Conservation (phyloP, 2,329 filamentous ascomycete genomes). For the Tolypocladium endophyticum region DNA sequence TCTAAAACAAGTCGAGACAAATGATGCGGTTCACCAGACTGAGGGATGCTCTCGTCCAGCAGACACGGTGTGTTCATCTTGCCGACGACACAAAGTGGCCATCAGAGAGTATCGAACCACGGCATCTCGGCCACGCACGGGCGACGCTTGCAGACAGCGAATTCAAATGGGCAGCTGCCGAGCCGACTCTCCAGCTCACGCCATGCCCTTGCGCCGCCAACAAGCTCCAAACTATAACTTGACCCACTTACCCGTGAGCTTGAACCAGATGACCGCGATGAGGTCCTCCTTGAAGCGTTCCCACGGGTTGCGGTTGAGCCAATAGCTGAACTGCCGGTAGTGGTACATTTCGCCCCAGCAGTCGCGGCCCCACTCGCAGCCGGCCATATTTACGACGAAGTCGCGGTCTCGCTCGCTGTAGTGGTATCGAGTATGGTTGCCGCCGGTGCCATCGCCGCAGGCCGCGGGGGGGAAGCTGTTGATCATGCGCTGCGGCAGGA, state of each 20-base stretch:
- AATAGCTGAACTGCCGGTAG: constrained; percentile 84
- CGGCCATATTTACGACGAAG: constrained; percentile 97
- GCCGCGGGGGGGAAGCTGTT: constrained; percentile 91
- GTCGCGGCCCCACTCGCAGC: constrained; percentile 92
- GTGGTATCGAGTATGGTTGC: constrained; percentile 67
- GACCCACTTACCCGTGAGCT: constrained; percentile 50
- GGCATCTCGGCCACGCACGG: background rate
- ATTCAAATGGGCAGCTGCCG: background rate
- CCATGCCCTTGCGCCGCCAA: constrained; percentile 6
- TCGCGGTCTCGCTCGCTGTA: constrained; percentile 80
- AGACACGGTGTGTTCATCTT: background rate
- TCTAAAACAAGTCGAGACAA: background rate
- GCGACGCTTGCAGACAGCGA: background rate
- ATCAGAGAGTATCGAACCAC: background rate
- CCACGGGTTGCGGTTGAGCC: constrained; percentile 75
- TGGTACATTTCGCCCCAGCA: constrained; percentile 98
- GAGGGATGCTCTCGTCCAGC: background rate
- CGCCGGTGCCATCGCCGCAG: constrained; percentile 57
- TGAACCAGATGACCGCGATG: constrained; percentile 49
- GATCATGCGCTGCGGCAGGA: constrained; percentile 82
- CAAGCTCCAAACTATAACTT: constrained; percentile 31
- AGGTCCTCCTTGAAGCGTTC: constrained; percentile 63
- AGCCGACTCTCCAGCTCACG: background rate
- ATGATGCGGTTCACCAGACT: background rate
- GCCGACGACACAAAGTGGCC: background rate